Percentiles rank a stretch among this genome's conserved stretches.
phyloP scores from a whole-genome alignment of 2,329 filamentous ascomycete species.

The Pseudogymnoascus sp. region DNA sequence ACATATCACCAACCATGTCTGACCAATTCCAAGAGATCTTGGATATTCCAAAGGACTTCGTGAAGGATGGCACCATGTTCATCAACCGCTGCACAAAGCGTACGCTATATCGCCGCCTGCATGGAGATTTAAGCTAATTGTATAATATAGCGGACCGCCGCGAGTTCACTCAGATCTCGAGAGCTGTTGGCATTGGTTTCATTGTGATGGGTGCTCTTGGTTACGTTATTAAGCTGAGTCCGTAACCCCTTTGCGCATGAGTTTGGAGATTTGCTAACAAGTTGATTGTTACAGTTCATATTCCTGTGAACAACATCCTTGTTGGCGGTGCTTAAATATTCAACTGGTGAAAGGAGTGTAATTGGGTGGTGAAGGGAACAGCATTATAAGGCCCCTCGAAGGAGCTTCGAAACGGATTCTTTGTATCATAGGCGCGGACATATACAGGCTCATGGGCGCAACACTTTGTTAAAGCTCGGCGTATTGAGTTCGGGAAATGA shows the following conservation, averaged over 20 bases:
- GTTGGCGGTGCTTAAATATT: constrained; percentile 32
- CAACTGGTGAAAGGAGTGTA: neutral
- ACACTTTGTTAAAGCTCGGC: constrained; percentile 8
- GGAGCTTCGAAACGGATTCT: constrained; percentile 6
- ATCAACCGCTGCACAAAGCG: constrained; percentile 39
- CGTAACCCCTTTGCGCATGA: constrained; percentile 14
- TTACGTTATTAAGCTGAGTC: constrained; percentile 44
- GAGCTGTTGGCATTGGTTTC: constrained; percentile 46
- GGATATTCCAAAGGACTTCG: constrained; percentile 45
- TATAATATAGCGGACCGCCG: constrained; percentile 29
- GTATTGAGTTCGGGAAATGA: constrained; percentile 9
- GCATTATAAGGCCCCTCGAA: constrained; percentile 3
- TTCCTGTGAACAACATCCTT: constrained; percentile 47
- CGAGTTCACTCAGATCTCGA: constrained; percentile 40
- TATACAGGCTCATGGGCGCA: constrained; percentile 6
- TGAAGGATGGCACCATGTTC: constrained; percentile 37
- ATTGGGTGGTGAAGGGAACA: constrained; percentile 5
- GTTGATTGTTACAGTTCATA: constrained; percentile 35
- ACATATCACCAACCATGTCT: constrained; percentile 32
- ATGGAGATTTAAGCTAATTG: neutral
- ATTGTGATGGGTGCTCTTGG: constrained; percentile 46
- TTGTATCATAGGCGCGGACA: constrained; percentile 8
- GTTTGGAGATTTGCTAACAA: neutral
- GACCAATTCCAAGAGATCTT: constrained; percentile 52
- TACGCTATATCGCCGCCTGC: constrained; percentile 21